Evolutionary conservation across 1,139 yeast genomes (phyloP).

Genomic region (Cylindricascospora bacillispora): DNA sequence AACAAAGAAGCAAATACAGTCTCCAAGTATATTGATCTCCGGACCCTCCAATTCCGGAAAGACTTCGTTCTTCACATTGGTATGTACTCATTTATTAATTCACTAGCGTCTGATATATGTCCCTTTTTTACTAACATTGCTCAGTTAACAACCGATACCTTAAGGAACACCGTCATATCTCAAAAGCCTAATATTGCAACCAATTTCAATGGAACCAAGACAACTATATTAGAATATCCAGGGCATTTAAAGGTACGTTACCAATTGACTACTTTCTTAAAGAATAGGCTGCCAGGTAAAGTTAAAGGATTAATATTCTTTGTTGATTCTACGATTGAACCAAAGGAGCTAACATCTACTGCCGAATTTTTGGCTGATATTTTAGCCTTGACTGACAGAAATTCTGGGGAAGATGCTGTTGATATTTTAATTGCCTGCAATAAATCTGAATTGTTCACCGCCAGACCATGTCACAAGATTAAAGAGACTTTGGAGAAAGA

Average conservation of each 20-base stretch:
- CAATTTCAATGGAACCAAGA: conserved; percentile 28
- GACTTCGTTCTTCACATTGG: conserved; percentile 43
- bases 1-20: no score
- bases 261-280: conserved; percentile 34
- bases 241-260: conserved; percentile 68
- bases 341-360: conserved; percentile 33
- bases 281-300: conserved; percentile 29
- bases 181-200: conserved; percentile 30
- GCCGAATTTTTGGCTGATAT: conserved; percentile 46
- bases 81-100: conserved; percentile 13
- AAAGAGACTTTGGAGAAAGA: conserved; percentile 48
- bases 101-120: no score
- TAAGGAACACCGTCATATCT: conserved; percentile 20
- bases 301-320: conserved; percentile 56
- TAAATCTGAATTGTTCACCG: conserved; percentile 72
- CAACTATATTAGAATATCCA: conserved; percentile 58
- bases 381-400: conserved; percentile 41
- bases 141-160: no score
- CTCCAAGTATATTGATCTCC: conserved; percentile 53
- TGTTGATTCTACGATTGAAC: conserved; percentile 46
- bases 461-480: conserved; percentile 56
- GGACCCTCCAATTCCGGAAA: conserved; percentile 73
- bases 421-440: conserved; percentile 70
- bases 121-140: no score
- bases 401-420: conserved; percentile 45